Base-by-base conservation (phyloP, 805 yeast genomes). In the Candida nonsorbophila region DNA sequence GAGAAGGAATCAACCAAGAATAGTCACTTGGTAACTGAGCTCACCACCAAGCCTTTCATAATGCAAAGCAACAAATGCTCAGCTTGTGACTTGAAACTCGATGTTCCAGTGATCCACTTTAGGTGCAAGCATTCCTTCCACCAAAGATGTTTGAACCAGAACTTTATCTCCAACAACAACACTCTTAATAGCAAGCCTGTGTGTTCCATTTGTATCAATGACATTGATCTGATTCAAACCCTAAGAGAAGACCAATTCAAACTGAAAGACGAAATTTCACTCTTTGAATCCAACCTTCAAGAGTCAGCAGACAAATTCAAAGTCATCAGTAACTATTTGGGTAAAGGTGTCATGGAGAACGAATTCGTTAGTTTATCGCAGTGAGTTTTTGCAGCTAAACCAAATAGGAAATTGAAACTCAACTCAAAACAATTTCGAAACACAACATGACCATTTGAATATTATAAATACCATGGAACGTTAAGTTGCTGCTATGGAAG, bases 91-190 rank as follows among this genome's bases (percentile, higher is more conserved):
- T 59, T 69, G 24, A 67, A 72, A 8, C 56, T 90, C 13, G 94
- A 84, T 34, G 66, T 79, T 23, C 97, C 97, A 0, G 70, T 80
- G 3, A 73, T 84, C 1, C 94, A 84, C 44, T 92, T 90, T 61
- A 73, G 77, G 39, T 92, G 98, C 58, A 69, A 70, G 17, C 98
- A 92, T 47, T 76, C 92, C 3, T 87, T 75, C 48, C 97, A 92
- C 48, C 84, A 81, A 42, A 64, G 81, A 24, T 92, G 98, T 49
- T 55, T 86, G 15, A 67, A 66, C 28, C 77, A 76, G 24, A 72
- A 64, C 21, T 53, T 43, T 9, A 39, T 39, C n/a, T 32, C 34
- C 8, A 28, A 22, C 15, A 32, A 32, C 19, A 39, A 34, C 9
- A 13, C 18, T 9, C 15, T 36, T 11, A 39, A 30, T 13, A 25